Conservation (phyloP, 305 asterid species). For the Fraxinus latifolia region DNA sequence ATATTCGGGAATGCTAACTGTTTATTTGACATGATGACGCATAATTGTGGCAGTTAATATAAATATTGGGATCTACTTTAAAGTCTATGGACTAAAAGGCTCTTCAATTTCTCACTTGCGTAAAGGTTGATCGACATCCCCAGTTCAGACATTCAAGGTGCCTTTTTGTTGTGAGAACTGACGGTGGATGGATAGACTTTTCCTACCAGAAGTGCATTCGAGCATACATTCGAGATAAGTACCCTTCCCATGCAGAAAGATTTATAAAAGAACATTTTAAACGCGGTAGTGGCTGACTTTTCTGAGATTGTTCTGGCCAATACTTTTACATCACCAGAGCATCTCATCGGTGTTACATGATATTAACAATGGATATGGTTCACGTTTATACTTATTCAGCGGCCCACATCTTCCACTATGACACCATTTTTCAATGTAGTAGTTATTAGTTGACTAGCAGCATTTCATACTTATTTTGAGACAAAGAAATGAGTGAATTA, state of each 20-base stretch:
- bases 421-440: slow-evolving; percentile 30
- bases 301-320: not conserved
- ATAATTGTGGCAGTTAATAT: not conserved
- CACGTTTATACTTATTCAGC: slow-evolving; percentile 2
- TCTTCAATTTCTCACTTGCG: slow-evolving; percentile 10
- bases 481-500: slow-evolving; percentile 12
- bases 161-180: slow-evolving; percentile 82
- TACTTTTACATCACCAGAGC: not conserved
- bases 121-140: slow-evolving; percentile 91
- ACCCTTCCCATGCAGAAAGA: slow-evolving; percentile 70
- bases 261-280: slow-evolving; percentile 68
- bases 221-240: slow-evolving; percentile 64
- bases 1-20: not conserved
- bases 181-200: slow-evolving; percentile 94
- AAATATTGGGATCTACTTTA: not conserved
- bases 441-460: slow-evolving; percentile 27
- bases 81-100: not conserved
- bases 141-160: slow-evolving; percentile 76
- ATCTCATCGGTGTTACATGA: not conserved
- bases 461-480: slow-evolving; percentile 8
- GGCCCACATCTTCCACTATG: not conserved
- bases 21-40: not conserved
- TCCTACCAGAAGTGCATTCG: slow-evolving; percentile 92
- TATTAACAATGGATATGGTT: not conserved
- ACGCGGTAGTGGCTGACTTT: slow-evolving; percentile 53